Evolutionary conservation across 73 alveolate species (phyloP).

Genomic region (Paramecium biaurelia): DNA sequence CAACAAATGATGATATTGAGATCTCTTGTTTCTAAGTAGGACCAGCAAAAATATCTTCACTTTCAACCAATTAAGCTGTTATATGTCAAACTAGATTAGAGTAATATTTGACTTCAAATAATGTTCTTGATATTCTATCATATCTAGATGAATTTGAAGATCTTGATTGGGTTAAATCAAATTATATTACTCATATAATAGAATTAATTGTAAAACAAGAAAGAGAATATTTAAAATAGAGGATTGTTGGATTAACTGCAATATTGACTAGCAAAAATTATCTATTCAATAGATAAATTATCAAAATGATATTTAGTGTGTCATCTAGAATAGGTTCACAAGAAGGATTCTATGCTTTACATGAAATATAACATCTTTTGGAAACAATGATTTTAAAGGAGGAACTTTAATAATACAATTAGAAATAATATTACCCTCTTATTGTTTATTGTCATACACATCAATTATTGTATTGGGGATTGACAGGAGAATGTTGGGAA

Average conservation of each 20-base stretch:
- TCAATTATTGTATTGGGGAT: constrained; percentile 2
- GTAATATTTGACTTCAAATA: not conserved
- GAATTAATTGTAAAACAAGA: constrained; percentile 19
- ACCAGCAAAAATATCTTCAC: not conserved
- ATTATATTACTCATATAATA: not conserved
- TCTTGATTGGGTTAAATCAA: constrained; percentile 20
- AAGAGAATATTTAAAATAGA: not conserved
- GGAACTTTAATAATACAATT: not conserved
- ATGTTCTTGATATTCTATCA: not conserved
- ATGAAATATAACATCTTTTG: not conserved
- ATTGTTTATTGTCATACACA: constrained; percentile 4
- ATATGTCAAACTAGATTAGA: not conserved
- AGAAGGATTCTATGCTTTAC: constrained; percentile 25
- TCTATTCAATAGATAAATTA: not conserved
- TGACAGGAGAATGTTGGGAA: constrained; percentile 38
- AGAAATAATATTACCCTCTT: not conserved
- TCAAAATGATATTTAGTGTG: not conserved
- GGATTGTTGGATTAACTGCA: not conserved
- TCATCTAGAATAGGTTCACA: not conserved
- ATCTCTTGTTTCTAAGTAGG: not conserved
- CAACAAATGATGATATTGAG: not conserved
- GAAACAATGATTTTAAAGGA: not conserved
- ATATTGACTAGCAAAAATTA: not conserved
- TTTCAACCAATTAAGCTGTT: not conserved
- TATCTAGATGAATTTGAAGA: constrained; percentile 40